Evolutionary conservation across 225 moss, liverwort and hornwort species (phyloP).

Genomic region (Rhytidiadelphus loreus): DNA sequence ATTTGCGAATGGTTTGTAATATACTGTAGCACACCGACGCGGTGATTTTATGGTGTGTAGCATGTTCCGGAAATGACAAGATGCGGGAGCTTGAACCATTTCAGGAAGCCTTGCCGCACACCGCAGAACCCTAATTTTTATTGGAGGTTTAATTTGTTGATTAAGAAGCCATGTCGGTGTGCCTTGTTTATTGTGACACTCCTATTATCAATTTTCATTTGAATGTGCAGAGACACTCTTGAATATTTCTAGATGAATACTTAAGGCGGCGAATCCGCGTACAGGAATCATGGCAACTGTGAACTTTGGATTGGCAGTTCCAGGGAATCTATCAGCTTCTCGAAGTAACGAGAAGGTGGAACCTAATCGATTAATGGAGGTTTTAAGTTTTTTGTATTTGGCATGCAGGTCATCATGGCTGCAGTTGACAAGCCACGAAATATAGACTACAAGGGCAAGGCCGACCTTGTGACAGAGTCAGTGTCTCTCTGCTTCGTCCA

Average conservation of each 20-base stretch:
- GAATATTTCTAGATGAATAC: not conserved
- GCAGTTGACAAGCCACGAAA: slow-evolving; percentile 87
- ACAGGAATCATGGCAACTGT: not conserved
- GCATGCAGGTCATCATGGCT: slow-evolving; percentile 73
- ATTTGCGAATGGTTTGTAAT: not conserved
- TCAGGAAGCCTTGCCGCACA: not conserved
- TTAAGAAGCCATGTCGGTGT: not conserved
- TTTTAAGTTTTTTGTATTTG: not conserved
- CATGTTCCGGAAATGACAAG: not conserved
- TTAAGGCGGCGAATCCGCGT: not conserved
- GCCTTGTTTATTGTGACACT: not conserved
- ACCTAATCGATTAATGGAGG: not conserved
- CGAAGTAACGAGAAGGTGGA: not conserved
- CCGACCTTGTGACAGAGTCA: slow-evolving; percentile 99
- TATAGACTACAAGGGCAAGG: slow-evolving; percentile 93
- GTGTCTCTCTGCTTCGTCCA: slow-evolving; percentile 15
- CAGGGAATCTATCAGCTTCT: not conserved
- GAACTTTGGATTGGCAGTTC: not conserved
- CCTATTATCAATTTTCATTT: not conserved
- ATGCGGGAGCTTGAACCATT: not conserved
- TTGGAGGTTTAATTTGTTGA: not conserved
- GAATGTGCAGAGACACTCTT: not conserved
- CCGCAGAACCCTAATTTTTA: not conserved
- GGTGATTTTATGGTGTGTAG: not conserved
- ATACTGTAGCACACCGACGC: not conserved